Evolutionary conservation across 1,284 basidiomycete genomes (phyloP), one percentile per base, ranked within the genome.

Genomic region (Filobasidium uniguttulatum): DNA sequence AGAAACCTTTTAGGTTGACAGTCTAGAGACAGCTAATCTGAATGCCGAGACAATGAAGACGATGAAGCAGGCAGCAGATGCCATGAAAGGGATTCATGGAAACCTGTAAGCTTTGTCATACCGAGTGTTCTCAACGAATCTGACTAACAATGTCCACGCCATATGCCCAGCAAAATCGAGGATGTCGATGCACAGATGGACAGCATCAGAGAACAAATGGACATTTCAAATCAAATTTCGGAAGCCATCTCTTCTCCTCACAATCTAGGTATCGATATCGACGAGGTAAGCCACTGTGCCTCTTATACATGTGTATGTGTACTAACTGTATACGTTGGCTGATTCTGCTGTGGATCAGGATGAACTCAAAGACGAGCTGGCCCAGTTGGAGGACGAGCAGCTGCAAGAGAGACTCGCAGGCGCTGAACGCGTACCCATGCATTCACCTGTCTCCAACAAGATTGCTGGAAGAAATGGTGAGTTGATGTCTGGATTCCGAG

Each of bases 11-110:
- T 57, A 75, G 73, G 75, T 98, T 56, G 93, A 93, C 70, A 91
- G 93, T 29, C 79, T 98, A 52, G 94, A 98, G 71, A 89, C 85
- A 19, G 94, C 94, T 44, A 98, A 96, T 73, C 79, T 98, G 71
- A 98, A 99, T 70, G 83, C 88, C 62, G 91, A 97, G 76, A 97
- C 90, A 26, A 91, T 99, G 86, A 74, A 79, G 25, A 90, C 88
- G 26, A 97, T 99, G 89, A 91, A 90, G 81, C 85, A 87, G 70
- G 93, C 88, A 35, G 80, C 90, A 0, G 82, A 85, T 56, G 94
- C 86, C 15, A 77, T 99, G 66, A 85, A 85, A 71, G 77, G 78
- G 43, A 97, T 99, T 53, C 93, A 99, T 63, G 82, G 83, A 49
- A 82, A 81, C 62, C 77, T 96, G 87, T 91, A 57, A 64, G 87